A percentile compares a stretch with the other conserved stretches of the same genome.
These are phyloP conservation scores for Zasmidium citrigriseum DNA, from an alignment of 2,329 filamentous ascomycete genomes.

Conservation along the genomic window DNA sequence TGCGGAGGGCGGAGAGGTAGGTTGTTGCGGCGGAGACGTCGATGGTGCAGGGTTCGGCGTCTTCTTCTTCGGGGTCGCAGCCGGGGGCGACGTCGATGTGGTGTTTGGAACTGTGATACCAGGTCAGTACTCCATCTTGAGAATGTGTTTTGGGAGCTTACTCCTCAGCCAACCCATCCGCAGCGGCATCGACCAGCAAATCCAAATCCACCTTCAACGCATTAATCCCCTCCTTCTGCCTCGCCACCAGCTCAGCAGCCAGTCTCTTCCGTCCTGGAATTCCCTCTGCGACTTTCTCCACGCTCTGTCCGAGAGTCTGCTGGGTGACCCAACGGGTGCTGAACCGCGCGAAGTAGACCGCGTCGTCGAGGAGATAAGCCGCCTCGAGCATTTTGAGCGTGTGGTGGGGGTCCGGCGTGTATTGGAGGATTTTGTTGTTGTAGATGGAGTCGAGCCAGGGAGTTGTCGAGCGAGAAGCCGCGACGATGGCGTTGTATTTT, in stretches of 20 bases:
- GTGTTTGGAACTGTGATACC: no score
- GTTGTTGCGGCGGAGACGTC: constrained; percentile 20
- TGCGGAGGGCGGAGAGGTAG: constrained; percentile 29
- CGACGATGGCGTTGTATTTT: constrained; percentile 28
- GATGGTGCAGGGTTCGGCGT: neutral
- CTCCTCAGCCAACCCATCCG: constrained; percentile 25
- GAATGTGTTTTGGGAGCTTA: no score
- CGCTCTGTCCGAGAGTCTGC: constrained; percentile 7
- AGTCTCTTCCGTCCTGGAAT: constrained; percentile 10
- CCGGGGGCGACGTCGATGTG: constrained; percentile 32
- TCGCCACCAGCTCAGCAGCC: constrained; percentile 16
- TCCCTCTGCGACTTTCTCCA: constrained; percentile 1
- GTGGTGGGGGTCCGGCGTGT: constrained; percentile 3
- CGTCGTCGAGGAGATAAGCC: constrained; percentile 29
- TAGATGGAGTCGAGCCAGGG: constrained; percentile 33
- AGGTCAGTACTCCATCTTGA: no score
- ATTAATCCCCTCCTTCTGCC: constrained; percentile 14
- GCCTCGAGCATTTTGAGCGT: constrained; percentile 28
- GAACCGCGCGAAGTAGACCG: constrained; percentile 33
- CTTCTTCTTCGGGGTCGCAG: constrained; percentile 20
- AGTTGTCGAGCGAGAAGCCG: constrained; percentile 23
- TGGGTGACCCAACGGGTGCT: constrained; percentile 26
- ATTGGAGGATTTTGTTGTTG: constrained; percentile 11
- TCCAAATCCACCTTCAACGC: constrained; percentile 25
- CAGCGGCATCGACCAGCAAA: constrained; percentile 26